Evolutionary conservation across 805 yeast species (phyloP).

Genomic region (Nakazawaea anatomiae): DNA sequence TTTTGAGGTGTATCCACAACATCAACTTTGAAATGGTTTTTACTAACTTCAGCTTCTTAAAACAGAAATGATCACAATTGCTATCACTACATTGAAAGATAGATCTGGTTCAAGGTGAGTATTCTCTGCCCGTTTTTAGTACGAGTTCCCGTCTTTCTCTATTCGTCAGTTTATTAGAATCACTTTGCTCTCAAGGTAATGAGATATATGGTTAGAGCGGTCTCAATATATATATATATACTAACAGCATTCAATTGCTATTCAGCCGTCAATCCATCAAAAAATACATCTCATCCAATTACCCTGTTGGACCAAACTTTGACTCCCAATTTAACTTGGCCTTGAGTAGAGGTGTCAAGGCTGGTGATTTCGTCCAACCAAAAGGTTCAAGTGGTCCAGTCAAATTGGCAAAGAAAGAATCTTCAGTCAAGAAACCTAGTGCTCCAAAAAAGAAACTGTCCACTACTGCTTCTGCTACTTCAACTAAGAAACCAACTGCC

Average conservation of each 20-base stretch:
- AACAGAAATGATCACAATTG: slow-evolving; percentile 59
- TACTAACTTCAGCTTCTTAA: not conserved
- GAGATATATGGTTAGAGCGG: too few species aligned
- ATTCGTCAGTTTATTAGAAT: too few species aligned
- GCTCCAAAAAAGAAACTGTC: slow-evolving; percentile 21
- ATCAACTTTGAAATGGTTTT: too few species aligned
- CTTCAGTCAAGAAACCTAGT: slow-evolving; percentile 27
- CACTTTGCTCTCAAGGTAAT: too few species aligned
- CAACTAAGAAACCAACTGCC: slow-evolving; percentile 24
- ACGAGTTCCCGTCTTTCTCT: too few species aligned
- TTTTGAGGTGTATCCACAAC: too few species aligned
- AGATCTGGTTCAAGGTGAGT: slow-evolving; percentile 73
- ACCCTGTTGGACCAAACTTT: slow-evolving; percentile 56
- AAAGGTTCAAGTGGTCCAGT: slow-evolving; percentile 89
- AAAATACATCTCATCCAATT: slow-evolving; percentile 67
- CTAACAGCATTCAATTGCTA: slow-evolving; percentile 14
- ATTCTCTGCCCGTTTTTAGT: not conserved
- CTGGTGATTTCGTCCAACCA: slow-evolving; percentile 77
- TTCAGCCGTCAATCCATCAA: slow-evolving; percentile 78
- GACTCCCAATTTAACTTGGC: slow-evolving; percentile 75
- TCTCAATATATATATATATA: not conserved
- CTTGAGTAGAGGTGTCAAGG: slow-evolving; percentile 70
- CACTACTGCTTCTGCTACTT: slow-evolving; percentile 11
- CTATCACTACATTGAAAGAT: slow-evolving; percentile 65
- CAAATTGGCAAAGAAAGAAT: slow-evolving; percentile 47